Evolutionary conservation across 805 yeast species (phyloP).

Genomic region (Hanseniaspora vineae): DNA sequence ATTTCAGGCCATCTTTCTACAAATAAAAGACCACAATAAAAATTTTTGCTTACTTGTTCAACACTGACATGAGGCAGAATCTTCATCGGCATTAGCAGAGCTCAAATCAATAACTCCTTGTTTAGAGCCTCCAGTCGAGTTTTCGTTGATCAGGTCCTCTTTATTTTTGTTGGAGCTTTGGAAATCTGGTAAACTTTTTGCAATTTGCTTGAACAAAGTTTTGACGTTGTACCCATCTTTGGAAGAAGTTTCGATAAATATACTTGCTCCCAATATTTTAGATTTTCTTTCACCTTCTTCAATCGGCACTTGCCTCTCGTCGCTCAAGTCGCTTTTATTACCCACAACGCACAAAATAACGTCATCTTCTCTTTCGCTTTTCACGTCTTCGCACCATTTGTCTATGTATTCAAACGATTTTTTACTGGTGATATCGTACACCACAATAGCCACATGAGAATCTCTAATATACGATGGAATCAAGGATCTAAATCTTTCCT

Average conservation of each 20-base stretch:
- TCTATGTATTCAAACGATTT: conserved; percentile 73
- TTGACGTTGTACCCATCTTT: conserved; percentile 93
- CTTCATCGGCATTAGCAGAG: conserved; percentile 24
- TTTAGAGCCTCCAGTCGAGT: conserved; percentile 13
- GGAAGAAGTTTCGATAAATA: conserved; percentile 86
- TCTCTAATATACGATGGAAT: conserved; percentile 95
- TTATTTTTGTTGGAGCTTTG: conserved; percentile 18
- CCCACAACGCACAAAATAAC: conserved; percentile 88
- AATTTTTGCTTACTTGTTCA: conserved; percentile 6
- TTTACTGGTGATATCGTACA: conserved; percentile 82
- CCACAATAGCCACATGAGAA: conserved; percentile 93
- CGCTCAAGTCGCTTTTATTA: conserved; percentile 72
- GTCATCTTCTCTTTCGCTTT: conserved; percentile 75
- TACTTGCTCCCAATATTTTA: conserved; percentile 56
- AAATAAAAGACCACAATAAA: background rate
- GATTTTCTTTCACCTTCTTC: conserved; percentile 81
- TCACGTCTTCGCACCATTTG: conserved; percentile 92
- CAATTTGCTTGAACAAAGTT: conserved; percentile 76
- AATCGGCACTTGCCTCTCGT: conserved; percentile 65
- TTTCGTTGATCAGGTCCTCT: conserved; percentile 15
- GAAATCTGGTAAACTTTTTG: conserved; percentile 81
- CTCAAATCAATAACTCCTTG: conserved; percentile 33
- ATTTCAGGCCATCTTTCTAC: too few relatives aligned
- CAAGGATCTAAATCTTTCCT: conserved; percentile 86
- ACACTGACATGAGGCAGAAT: conserved; percentile 30